These are phyloP conservation scores for Ophiosphaerella korrae DNA, from an alignment of 2,329 filamentous ascomycete species.

Conservation along the genomic window DNA sequence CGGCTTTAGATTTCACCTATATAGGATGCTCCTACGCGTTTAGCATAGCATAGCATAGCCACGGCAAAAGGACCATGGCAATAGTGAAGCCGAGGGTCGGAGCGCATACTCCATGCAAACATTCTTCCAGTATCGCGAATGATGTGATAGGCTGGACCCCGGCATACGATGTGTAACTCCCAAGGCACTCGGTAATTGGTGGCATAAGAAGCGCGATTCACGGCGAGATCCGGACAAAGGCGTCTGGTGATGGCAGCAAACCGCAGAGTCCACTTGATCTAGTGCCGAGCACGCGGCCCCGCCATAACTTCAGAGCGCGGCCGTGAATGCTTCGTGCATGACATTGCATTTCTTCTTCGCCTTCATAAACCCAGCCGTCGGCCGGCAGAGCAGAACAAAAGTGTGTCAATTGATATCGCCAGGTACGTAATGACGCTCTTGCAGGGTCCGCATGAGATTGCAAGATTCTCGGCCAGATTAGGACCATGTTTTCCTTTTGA, in stretches of 20 bases:
- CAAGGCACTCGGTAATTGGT: slow-evolving; percentile 31
- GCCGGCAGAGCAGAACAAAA: slow-evolving; percentile 32
- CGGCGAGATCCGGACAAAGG: slow-evolving; percentile 42
- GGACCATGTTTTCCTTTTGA: neutral
- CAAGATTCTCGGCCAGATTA: neutral
- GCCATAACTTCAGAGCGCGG: slow-evolving; percentile 45
- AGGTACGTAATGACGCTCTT: slow-evolving; percentile 8
- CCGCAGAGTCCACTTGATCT: slow-evolving; percentile 13
- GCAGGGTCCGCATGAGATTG: too few species aligned
- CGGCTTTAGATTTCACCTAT: too few species aligned
- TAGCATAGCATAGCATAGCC: slow-evolving; percentile 18
- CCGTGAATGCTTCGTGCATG: slow-evolving; percentile 34
- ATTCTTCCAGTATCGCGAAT: neutral
- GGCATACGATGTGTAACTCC: slow-evolving; percentile 7
- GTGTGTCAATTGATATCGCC: slow-evolving; percentile 12
- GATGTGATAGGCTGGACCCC: slow-evolving; percentile 29
- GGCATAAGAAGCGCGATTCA: slow-evolving; percentile 24
- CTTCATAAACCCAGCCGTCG: slow-evolving; percentile 16
- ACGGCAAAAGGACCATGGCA: slow-evolving; percentile 32
- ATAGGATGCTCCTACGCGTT: slow-evolving; percentile 12
- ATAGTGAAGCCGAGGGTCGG: slow-evolving; percentile 23
- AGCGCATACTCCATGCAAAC: slow-evolving; percentile 11
- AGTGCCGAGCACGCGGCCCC: slow-evolving; percentile 36
- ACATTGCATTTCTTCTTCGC: slow-evolving; percentile 2
- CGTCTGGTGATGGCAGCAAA: slow-evolving; percentile 14